Evolutionary conservation across 2,329 filamentous ascomycete species (phyloP).

Genomic region (Trichoderma sp.): DNA sequence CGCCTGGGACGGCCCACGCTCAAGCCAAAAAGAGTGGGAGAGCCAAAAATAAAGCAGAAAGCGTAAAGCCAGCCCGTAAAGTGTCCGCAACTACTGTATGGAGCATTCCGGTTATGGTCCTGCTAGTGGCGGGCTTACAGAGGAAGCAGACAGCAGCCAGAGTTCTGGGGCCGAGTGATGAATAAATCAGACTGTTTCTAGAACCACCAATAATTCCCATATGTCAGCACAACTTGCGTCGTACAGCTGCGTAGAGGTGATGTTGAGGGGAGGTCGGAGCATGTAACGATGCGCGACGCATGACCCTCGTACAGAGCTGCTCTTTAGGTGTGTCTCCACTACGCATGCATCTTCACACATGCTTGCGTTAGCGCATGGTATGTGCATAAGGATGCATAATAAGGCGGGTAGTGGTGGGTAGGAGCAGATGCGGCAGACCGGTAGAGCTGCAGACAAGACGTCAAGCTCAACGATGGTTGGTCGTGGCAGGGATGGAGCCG

Average conservation of each 20-base stretch:
- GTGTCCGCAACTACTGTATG: conserved; percentile 15
- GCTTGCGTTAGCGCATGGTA: conserved; percentile 25
- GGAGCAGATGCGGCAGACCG: conserved; percentile 23
- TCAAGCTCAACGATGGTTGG: conserved; percentile 20
- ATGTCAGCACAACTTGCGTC: background rate
- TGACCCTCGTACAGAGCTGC: conserved; percentile 27
- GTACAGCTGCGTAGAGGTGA: conserved; percentile 1
- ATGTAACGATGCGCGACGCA: conserved; percentile 22
- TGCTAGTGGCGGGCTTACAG: background rate
- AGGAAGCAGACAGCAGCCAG: background rate
- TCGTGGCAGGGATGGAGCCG: background rate
- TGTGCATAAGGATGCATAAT: conserved; percentile 29
- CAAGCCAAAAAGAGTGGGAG: conserved; percentile 5
- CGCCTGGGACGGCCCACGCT: conserved; percentile 28
- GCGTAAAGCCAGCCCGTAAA: conserved; percentile 17
- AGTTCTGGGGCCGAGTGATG: background rate
- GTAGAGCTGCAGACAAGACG: conserved; percentile 11
- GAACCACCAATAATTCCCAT: background rate
- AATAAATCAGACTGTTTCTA: background rate
- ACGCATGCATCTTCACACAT: conserved; percentile 27
- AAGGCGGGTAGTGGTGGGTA: conserved; percentile 20
- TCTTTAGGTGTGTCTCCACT: conserved; percentile 23
- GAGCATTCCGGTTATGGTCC: background rate
- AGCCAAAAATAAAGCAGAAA: conserved; percentile 9
- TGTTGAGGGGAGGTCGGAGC: conserved; percentile 16